Conservation (phyloP, 345 rosid genomes). For the Corymbia maculata region DNA sequence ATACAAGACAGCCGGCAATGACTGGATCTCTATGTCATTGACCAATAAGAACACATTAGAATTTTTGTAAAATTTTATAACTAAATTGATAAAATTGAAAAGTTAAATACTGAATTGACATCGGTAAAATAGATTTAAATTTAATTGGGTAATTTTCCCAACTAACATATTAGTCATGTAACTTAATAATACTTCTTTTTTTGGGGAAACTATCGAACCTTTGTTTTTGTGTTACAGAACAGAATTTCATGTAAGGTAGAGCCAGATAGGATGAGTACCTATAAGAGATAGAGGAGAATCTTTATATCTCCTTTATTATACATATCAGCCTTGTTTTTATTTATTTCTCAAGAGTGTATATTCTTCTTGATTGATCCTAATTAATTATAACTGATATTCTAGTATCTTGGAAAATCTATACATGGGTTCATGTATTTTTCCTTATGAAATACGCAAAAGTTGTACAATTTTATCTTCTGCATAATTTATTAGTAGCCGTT, state of each 20-base stretch:
- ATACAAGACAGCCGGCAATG: not conserved
- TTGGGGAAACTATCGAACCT: not conserved
- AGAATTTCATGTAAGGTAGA: not conserved
- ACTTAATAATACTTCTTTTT: not conserved
- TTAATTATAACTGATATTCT: not conserved
- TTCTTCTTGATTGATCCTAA: not conserved
- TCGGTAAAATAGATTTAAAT: not conserved
- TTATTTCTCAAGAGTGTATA: not conserved
- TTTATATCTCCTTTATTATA: not conserved
- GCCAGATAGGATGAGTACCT: not conserved
- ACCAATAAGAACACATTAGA: not conserved
- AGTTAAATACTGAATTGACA: fast-evolving
- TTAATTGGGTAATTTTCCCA: not conserved
- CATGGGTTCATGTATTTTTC: too few relatives aligned
- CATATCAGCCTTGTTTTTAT: not conserved
- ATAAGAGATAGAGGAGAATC: not conserved
- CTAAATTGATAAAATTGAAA: not conserved
- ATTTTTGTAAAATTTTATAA: not conserved
- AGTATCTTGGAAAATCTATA: not conserved
- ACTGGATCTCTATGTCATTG: fast-evolving
- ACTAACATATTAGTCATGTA: not conserved
- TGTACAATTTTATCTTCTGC: not conserved
- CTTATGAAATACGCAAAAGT: too few relatives aligned
- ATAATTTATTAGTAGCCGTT: not conserved
- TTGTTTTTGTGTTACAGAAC: not conserved